Evolutionary conservation across 306 rosid species (phyloP).

Genomic region (Fagus sylvatica): DNA sequence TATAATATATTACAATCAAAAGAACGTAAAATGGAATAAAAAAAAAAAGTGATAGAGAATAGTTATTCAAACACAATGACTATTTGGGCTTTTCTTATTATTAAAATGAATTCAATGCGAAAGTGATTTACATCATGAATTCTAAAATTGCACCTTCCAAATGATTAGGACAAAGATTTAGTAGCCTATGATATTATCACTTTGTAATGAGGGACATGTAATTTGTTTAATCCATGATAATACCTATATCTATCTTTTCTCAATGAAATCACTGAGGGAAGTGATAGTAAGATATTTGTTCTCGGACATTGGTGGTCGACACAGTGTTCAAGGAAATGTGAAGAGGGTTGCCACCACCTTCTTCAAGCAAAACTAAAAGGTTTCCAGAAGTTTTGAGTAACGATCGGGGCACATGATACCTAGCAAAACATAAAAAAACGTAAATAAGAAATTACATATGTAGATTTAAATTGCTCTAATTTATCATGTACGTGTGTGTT

Average conservation of each 20-base stretch:
- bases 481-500: too few species aligned
- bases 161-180: background rate
- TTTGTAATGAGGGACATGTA: background rate
- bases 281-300: background rate
- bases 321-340: conserved; percentile 45
- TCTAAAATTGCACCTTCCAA: background rate
- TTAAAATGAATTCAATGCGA: too few species aligned
- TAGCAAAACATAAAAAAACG: conserved; percentile 3
- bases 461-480: background rate
- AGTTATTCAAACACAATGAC: background rate
- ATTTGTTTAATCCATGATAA: background rate
- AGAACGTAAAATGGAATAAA: too few species aligned
- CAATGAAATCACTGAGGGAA: background rate
- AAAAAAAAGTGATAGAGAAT: too few species aligned
- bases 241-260: background rate
- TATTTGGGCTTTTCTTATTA: too few species aligned
- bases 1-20: too few species aligned
- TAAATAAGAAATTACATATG: background rate
- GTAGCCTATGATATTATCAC: background rate
- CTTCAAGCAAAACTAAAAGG: conserved; percentile 56
- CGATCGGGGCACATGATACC: conserved; percentile 78
- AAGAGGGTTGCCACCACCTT: conserved; percentile 73
- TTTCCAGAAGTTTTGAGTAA: conserved; percentile 50
- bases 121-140: too few species aligned
- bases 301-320: conserved; percentile 17